Percentiles rank a stretch among this genome's conserved stretches.
Evolutionary conservation across 2,329 filamentous ascomycete species (phyloP).

Genomic region (Trichoderma asperellum): DNA sequence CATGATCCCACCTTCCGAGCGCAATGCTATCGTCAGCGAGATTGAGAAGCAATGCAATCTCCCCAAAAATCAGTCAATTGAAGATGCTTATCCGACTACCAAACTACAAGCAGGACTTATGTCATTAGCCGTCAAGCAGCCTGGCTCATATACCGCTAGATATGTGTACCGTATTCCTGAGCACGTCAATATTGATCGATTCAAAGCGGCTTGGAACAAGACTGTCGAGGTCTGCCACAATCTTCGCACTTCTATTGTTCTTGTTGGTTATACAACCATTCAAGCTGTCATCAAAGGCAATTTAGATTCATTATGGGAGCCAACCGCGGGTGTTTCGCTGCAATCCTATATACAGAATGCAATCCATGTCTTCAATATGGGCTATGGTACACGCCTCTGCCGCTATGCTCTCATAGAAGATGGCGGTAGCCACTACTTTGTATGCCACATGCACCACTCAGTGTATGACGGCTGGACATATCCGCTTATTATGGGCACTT

Average conservation of each 20-base stretch:
- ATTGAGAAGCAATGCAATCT: conserved; percentile 24
- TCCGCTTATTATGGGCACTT: conserved; percentile 7
- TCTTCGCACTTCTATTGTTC: conserved; percentile 27
- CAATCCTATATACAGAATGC: conserved; percentile 16
- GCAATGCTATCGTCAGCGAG: background rate
- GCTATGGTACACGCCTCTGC: conserved; percentile 29
- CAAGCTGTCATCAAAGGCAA: conserved; percentile 6
- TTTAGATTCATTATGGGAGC: background rate
- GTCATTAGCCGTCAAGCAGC: conserved; percentile 23
- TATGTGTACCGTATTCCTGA: conserved; percentile 22
- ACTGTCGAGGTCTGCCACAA: conserved; percentile 22
- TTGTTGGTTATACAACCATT: conserved; percentile 3
- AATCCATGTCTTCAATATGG: conserved; percentile 16
- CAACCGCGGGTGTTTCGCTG: background rate
- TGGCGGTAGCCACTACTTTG: conserved; percentile 2
- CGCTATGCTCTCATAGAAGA: conserved; percentile 28
- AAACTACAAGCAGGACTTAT: conserved; percentile 20
- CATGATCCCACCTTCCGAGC: background rate
- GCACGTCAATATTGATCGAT: conserved; percentile 8
- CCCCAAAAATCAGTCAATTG: conserved; percentile 2
- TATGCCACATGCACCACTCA: conserved; percentile 23
- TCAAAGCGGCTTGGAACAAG: conserved; percentile 19
- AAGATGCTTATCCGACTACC: conserved; percentile 27
- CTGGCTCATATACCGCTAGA: conserved; percentile 25
- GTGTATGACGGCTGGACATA: conserved; percentile 25